Base-by-base conservation (phyloP, 2,329 filamentous ascomycete genomes). In the Magnaporthiopsis incrustans region DNA sequence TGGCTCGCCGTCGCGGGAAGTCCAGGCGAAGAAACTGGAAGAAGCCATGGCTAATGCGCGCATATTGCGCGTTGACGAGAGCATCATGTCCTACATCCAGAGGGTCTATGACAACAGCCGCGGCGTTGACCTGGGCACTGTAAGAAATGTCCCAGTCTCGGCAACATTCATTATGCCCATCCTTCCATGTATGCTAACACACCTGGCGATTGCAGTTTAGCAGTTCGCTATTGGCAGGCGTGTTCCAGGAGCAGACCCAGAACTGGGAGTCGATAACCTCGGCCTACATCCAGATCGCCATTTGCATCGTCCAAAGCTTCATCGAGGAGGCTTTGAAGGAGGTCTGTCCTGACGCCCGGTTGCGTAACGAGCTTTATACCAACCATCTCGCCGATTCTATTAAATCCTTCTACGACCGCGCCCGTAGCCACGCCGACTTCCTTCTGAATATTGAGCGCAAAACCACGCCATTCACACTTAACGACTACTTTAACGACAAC, bases 81-180 rank as follows among this genome's bases (percentile, higher is more conserved):
- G 30, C 8, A 82, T 86, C 60, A 71, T 81, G 63, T 58, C 70
- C 0, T 81, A 79, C 71, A 81, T 86, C 18, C 70, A 73, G 26
- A 57, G 71, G 0, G 68, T 78, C 0, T 82, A 85, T 66, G 67
- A 67, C 0, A 68, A 71, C 0, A 83, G 78, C 0, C 80, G 82
- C 0, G 84, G 82, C 0, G 81, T 82, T 22, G 82, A 86, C 62
- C 66, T 88, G 0, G 85, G 84, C 0, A 85, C 79, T 4, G 77
- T 69, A 22, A 53, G 44, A 22, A 53, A 25, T 10, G 5, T 25
- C 22, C n/a, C 30, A 30, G 30, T n/a, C 22, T n/a, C n/a, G 15
- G 8, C n/a, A 7, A 6, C 15, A 44, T 44, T 44, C 11, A 2
- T 27, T 2, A 25, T 3, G 67, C 88, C 30, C 30, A 30, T 30